Evolutionary conservation across 2,329 filamentous ascomycete species (phyloP).

Genomic region (Tothia fuscella): DNA sequence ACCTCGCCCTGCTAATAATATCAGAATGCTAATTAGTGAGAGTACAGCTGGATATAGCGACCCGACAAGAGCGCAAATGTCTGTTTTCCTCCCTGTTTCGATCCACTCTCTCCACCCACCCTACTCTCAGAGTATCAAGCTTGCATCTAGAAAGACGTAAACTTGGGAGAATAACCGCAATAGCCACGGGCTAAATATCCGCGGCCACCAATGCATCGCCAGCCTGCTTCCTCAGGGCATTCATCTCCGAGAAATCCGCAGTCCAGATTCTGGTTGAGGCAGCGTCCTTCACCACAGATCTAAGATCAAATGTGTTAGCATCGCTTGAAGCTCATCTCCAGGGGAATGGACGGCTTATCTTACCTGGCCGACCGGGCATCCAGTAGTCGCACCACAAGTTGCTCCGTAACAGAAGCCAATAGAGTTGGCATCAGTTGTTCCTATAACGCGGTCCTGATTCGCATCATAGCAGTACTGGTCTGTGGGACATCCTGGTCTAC

Average conservation of each 20-base stretch:
- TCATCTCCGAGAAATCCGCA: slow-evolving; percentile 3
- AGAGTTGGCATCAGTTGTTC: neutral
- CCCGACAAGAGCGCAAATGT: too few relatives aligned
- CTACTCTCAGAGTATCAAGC: neutral
- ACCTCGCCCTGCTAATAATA: too few relatives aligned
- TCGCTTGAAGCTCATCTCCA: neutral
- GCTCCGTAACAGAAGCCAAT: neutral
- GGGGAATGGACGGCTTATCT: neutral
- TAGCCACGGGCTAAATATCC: neutral
- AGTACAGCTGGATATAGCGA: too few relatives aligned
- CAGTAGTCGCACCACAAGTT: neutral
- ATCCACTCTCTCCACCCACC: neutral
- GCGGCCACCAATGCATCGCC: neutral
- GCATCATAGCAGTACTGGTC: slow-evolving; percentile 6
- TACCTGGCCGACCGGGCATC: neutral
- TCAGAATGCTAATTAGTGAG: too few relatives aligned
- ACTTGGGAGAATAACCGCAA: neutral
- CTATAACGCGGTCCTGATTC: neutral
- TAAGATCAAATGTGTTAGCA: neutral
- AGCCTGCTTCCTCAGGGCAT: neutral
- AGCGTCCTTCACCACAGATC: neutral
- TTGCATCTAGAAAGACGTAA: neutral
- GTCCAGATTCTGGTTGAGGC: neutral
- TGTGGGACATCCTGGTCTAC: neutral
- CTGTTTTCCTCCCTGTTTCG: too few relatives aligned